These are phyloP conservation scores for Elaeis oleifera DNA, from an alignment of 202 grass and related monocot species.

Conservation along the genomic window DNA sequence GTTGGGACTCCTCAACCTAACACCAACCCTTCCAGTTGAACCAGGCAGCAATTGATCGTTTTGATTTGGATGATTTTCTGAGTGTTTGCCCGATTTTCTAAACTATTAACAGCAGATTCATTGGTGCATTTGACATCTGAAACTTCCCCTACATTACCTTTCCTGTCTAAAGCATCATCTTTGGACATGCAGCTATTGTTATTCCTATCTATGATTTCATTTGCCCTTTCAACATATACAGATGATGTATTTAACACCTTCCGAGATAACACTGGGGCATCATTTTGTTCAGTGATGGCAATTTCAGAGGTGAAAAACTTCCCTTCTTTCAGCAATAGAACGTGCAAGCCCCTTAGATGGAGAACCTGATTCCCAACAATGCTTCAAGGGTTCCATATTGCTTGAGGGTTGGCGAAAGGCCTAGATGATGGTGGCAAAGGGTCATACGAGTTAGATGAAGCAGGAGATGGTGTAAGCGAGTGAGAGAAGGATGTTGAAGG, in stretches of 20 bases:
- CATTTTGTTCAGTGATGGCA: constrained; percentile 59
- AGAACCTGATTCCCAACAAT: constrained; percentile 30
- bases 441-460: constrained; percentile 44
- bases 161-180: not conserved
- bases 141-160: constrained; percentile 29
- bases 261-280: constrained; percentile 43
- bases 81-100: constrained; percentile 8
- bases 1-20: constrained; percentile 30
- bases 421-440: constrained; percentile 50
- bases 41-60: not conserved
- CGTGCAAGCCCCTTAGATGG: constrained; percentile 37
- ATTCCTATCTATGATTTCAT: constrained; percentile 32
- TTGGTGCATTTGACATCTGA: constrained; percentile 21
- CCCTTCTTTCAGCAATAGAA: constrained; percentile 95
- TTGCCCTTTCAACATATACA: constrained; percentile 30
- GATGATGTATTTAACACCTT: constrained; percentile 17
- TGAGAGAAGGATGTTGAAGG: constrained; percentile 65
- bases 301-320: constrained; percentile 70
- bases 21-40: constrained; percentile 32
- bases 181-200: constrained; percentile 1
- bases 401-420: constrained; percentile 56
- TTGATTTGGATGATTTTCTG: not conserved
- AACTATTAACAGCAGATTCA: constrained; percentile 26
- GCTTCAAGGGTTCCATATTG: constrained; percentile 36
- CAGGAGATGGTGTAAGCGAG: constrained; percentile 49